Percentiles rank a stretch among this genome's conserved stretches.
Conservation (phyloP, 768 basidiomycete genomes). For the Pleurotus giganteus region DNA sequence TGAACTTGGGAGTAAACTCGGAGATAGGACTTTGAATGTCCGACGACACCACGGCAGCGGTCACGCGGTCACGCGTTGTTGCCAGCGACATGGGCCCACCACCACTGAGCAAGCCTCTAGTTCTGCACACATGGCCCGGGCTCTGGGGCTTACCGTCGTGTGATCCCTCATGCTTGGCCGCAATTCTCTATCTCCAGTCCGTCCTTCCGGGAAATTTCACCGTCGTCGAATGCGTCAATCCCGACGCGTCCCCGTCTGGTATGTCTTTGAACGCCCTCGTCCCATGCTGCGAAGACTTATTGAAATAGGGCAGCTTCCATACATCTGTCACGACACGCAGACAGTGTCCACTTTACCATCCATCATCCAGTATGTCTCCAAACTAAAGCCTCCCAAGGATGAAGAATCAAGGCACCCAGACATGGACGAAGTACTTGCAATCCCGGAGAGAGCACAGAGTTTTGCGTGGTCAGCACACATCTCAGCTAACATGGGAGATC, state of each 20-base stretch:
- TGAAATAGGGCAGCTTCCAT: conserved; percentile 66
- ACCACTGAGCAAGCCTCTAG: conserved; percentile 20
- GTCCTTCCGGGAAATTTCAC: conserved; percentile 66
- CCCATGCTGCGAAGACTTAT: not conserved
- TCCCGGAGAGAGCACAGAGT: conserved; percentile 48
- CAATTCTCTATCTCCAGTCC: conserved; percentile 67
- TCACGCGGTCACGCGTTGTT: not conserved
- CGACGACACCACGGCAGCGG: not conserved
- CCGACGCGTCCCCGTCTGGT: conserved; percentile 75
- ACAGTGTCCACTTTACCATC: conserved; percentile 50
- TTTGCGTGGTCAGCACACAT: conserved; percentile 66
- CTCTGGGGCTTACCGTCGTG: conserved; percentile 64
- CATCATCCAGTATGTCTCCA: conserved; percentile 64
- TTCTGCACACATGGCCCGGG: conserved; percentile 70
- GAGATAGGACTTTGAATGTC: too few species aligned
- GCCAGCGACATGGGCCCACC: not conserved
- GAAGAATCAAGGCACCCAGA: conserved; percentile 28
- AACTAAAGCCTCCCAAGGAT: conserved; percentile 36
- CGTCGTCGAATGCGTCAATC: conserved; percentile 60
- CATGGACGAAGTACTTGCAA: conserved; percentile 47
- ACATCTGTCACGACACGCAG: conserved; percentile 56
- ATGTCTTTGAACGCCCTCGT: conserved; percentile 24
- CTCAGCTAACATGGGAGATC: conserved; percentile 63
- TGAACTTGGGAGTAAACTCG: too few species aligned
- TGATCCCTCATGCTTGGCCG: conserved; percentile 63